A percentile compares a stretch with the other conserved stretches of the same genome.
Conservation (phyloP, 371 early-diverging fungal species). For the Haplosporangium sp. region DNA sequence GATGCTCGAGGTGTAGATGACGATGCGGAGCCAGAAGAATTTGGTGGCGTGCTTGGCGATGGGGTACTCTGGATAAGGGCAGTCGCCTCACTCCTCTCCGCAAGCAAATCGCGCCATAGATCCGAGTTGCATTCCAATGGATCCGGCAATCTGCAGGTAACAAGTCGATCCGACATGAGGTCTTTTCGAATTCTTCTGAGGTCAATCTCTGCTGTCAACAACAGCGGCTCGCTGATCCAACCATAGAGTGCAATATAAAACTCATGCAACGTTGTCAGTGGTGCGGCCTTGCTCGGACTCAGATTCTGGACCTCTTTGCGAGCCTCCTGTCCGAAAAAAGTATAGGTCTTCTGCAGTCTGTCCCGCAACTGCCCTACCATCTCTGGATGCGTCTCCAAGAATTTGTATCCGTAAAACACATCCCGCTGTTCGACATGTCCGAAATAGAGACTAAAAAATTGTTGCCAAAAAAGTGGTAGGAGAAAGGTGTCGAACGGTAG, state of each 20-base stretch:
- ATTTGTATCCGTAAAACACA: conserved; percentile 61
- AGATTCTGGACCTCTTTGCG: conserved; percentile 25
- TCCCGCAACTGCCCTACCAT: conserved; percentile 60
- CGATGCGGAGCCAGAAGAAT: background rate
- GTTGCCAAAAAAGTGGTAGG: conserved; percentile 67
- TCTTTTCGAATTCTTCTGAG: conserved; percentile 58
- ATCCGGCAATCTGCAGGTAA: conserved; percentile 49
- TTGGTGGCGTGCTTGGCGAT: background rate
- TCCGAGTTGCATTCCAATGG: conserved; percentile 48
- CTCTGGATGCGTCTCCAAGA: conserved; percentile 62
- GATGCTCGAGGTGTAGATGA: conserved; percentile 3
- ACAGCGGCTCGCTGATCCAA: conserved; percentile 68
- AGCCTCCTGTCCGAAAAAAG: conserved; percentile 60
- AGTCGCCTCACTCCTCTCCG: background rate
- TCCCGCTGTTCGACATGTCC: conserved; percentile 50
- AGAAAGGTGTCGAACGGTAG: conserved; percentile 64
- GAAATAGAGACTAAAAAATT: conserved; percentile 76
- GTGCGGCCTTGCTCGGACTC: conserved; percentile 13
- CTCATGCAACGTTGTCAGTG: conserved; percentile 57
- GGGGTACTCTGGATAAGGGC: background rate
- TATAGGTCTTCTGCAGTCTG: conserved; percentile 59
- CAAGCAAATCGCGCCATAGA: conserved; percentile 61
- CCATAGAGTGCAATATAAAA: conserved; percentile 69
- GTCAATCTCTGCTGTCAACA: conserved; percentile 50
- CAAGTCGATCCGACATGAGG: conserved; percentile 53